Percentiles rank a stretch among this genome's conserved stretches.
Conservation (phyloP, 352 stramenopile species). For the Pythium myriotylum region DNA sequence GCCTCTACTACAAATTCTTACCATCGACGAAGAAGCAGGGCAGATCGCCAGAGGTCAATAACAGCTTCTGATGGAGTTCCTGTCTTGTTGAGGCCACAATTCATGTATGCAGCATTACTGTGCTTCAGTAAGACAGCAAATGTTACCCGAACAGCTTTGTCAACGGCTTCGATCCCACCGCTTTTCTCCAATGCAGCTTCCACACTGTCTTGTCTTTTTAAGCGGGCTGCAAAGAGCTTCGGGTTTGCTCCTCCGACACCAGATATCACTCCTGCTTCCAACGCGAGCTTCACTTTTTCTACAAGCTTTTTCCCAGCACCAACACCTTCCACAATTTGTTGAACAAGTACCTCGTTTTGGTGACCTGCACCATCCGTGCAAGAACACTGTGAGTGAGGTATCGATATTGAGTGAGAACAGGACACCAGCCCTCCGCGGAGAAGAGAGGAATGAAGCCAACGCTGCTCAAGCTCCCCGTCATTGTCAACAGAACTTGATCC, state of each 20-base stretch:
- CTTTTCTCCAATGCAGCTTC: slow-evolving; percentile 86
- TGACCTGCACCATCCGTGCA: slow-evolving; percentile 5
- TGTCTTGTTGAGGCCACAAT: slow-evolving; percentile 59
- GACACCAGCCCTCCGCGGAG: slow-evolving; percentile 27
- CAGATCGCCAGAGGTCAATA: slow-evolving; percentile 73
- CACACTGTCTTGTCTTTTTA: slow-evolving; percentile 85
- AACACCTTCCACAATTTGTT: slow-evolving; percentile 76
- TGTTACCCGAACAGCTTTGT: slow-evolving; percentile 74
- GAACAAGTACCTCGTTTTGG: slow-evolving; percentile 59
- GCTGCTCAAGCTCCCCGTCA: slow-evolving; percentile 22
- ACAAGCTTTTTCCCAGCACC: slow-evolving; percentile 79
- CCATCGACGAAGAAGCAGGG: slow-evolving; percentile 82
- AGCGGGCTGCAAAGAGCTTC: slow-evolving; percentile 56
- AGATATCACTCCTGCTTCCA: slow-evolving; percentile 47
- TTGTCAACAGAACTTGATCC: slow-evolving; percentile 3
- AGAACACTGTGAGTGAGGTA: neutral
- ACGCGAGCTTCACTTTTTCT: slow-evolving; percentile 72
- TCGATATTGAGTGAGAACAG: neutral
- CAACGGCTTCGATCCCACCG: slow-evolving; percentile 77
- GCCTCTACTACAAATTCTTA: slow-evolving; percentile 25
- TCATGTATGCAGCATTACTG: slow-evolving; percentile 74
- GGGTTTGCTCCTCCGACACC: slow-evolving; percentile 44
- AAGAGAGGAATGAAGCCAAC: slow-evolving; percentile 38
- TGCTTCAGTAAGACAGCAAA: slow-evolving; percentile 86
- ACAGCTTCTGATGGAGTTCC: slow-evolving; percentile 65